Evolutionary conservation across 2,329 filamentous ascomycete species (phyloP).

Genomic region (Colletotrichum neosansevieriae): DNA sequence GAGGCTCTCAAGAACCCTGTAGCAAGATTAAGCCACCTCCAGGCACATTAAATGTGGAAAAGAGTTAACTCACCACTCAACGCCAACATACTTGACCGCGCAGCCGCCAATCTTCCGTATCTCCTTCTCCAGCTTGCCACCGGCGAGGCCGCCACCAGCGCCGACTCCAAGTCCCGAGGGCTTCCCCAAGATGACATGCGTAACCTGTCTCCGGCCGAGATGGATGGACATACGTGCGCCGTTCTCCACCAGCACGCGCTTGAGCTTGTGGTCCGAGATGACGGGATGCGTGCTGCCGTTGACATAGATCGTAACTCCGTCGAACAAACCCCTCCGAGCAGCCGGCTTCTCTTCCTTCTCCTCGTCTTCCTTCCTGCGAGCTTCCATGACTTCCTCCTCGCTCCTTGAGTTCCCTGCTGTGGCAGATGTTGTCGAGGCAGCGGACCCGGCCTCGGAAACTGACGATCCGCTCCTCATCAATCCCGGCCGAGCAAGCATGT

Average conservation of each 20-base stretch:
- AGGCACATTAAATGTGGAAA: slow-evolving; percentile 31
- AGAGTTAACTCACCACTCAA: slow-evolving; percentile 75
- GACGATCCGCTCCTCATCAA: slow-evolving; percentile 51
- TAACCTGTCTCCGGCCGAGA: slow-evolving; percentile 80
- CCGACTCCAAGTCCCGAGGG: slow-evolving; percentile 63
- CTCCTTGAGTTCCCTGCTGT: slow-evolving; percentile 16
- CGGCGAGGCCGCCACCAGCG: slow-evolving; percentile 80
- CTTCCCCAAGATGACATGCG: slow-evolving; percentile 84
- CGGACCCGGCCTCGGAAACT: slow-evolving; percentile 22
- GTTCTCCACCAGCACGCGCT: slow-evolving; percentile 79
- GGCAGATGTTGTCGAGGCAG: slow-evolving; percentile 1
- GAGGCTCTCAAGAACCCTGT: slow-evolving; percentile 85
- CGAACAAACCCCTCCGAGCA: slow-evolving; percentile 67
- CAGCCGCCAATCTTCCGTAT: slow-evolving; percentile 75
- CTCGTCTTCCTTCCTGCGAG: slow-evolving; percentile 62
- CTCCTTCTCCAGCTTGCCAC: slow-evolving; percentile 84
- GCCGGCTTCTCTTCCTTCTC: slow-evolving; percentile 54
- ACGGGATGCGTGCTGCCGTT: slow-evolving; percentile 87
- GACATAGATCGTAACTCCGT: slow-evolving; percentile 81
- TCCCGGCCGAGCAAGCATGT: slow-evolving; percentile 65
- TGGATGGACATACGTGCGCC: slow-evolving; percentile 79
- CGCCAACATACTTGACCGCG: slow-evolving; percentile 81
- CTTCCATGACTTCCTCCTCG: slow-evolving; percentile 46
- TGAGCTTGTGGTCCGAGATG: slow-evolving; percentile 88
- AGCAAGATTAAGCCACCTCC: not conserved